phyloP scores from a whole-genome alignment of 345 rosid species.

The Boechera retrofracta region DNA sequence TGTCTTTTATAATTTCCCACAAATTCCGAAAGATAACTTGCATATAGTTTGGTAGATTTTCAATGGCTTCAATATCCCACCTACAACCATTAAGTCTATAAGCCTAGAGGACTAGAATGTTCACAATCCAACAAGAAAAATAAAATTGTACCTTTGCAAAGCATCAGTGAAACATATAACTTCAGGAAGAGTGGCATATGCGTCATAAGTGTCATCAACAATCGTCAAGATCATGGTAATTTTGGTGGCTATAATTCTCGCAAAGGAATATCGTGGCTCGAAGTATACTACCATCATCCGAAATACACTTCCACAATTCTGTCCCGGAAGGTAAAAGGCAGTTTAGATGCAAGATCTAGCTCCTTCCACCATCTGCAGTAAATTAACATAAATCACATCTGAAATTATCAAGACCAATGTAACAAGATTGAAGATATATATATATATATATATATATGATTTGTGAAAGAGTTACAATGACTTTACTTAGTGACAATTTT shows the following conservation, averaged over 20 bases:
- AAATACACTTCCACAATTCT: background rate
- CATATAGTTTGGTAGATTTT: conserved; percentile 10
- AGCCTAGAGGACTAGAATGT: background rate
- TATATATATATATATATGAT: too few relatives aligned
- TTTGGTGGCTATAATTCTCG: conserved; percentile 12
- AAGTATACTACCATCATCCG: background rate
- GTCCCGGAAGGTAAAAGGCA: background rate
- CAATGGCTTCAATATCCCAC: conserved; percentile 21
- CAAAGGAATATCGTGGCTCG: conserved; percentile 23
- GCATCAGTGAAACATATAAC: conserved; percentile 1
- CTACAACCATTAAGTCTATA: background rate
- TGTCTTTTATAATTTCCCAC: background rate
- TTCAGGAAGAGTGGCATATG: conserved; percentile 28
- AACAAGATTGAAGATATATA: background rate
- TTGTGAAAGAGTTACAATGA: background rate
- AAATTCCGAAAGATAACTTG: background rate
- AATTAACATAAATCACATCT: background rate
- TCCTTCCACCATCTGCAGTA: conserved; percentile 29
- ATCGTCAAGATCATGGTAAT: background rate
- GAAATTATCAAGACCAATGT: background rate
- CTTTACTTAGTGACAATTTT: background rate
- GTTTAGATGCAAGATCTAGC: conserved; percentile 6
- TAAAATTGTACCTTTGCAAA: conserved; percentile 4
- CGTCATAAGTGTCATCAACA: conserved; percentile 26
- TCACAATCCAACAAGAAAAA: background rate